Evolutionary conservation across 2,329 filamentous ascomycete genomes (phyloP).

Genomic region (Exophiala calicioides): DNA sequence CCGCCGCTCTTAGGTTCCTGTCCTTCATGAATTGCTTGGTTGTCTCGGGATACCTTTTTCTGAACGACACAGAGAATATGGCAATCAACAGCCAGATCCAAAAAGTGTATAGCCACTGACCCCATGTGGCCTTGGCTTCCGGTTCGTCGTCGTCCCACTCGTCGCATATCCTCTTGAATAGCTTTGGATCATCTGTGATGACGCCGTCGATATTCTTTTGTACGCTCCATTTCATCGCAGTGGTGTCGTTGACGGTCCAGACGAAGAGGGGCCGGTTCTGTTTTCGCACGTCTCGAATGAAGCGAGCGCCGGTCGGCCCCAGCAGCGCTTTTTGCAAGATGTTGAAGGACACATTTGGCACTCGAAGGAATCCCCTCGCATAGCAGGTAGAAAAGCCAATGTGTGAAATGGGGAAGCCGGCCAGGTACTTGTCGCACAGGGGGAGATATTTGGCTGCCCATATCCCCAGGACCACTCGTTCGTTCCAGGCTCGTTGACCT

Average conservation of each 20-base stretch:
- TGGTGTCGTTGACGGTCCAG: conserved; percentile 84
- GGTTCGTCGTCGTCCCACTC: conserved; percentile 26
- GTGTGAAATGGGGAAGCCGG: conserved; percentile 40
- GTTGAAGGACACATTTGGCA: conserved; percentile 74
- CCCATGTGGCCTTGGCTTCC: conserved; percentile 17
- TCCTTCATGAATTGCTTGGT: conserved; percentile 20
- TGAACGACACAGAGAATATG: conserved; percentile 24
- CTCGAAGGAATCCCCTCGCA: conserved; percentile 68
- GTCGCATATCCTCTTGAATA: conserved; percentile 49
- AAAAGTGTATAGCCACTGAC: conserved; percentile 27
- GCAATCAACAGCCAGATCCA: conserved; percentile 27
- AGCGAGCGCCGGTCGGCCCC: conserved; percentile 65
- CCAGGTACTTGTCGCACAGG: conserved; percentile 58
- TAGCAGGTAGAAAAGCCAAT: conserved; percentile 54
- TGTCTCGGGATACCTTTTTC: conserved; percentile 27
- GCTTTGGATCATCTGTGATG: conserved; percentile 77
- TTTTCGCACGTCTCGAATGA: conserved; percentile 63
- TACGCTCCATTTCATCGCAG: conserved; percentile 81
- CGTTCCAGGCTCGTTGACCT: conserved; percentile 63
- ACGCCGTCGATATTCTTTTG: conserved; percentile 70
- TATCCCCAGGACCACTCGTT: conserved; percentile 75
- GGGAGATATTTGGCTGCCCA: conserved; percentile 77
- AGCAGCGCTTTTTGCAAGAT: conserved; percentile 69
- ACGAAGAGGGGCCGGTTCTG: conserved; percentile 64
- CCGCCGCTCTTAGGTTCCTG: conserved; percentile 14